phyloP scores from a whole-genome alignment of 208 protist species.

The Trypanosomatidae sp. region DNA sequence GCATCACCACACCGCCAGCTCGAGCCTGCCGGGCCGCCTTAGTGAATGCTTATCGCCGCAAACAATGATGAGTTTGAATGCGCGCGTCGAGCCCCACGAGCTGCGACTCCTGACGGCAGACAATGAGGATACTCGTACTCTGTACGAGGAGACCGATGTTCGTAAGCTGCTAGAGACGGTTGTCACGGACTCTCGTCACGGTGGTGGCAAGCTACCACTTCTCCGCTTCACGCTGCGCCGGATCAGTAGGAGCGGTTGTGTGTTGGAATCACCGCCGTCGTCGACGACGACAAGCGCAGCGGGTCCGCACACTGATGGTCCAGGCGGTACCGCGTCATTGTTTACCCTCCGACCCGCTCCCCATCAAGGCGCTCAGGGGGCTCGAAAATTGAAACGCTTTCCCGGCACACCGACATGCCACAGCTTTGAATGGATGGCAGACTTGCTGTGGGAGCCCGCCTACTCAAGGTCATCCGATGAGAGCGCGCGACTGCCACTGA shows the following conservation, averaged over 20 bases:
- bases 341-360: background rate
- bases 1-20: background rate
- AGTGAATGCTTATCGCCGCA: background rate
- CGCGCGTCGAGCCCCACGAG: slow-evolving; percentile 1
- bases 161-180: background rate
- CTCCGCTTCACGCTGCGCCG: slow-evolving; percentile 1
- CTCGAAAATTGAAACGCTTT: background rate
- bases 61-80: background rate
- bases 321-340: background rate
- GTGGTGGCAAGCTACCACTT: background rate
- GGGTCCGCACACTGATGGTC: background rate
- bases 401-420: background rate
- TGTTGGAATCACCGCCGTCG: background rate
- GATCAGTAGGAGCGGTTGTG: background rate
- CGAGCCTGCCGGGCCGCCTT: background rate
- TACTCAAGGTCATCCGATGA: background rate
- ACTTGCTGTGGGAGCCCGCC: background rate
- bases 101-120: slow-evolving; percentile 5
- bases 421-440: background rate
- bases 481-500: background rate
- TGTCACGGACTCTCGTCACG: background rate
- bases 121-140: background rate
- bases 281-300: background rate
- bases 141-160: background rate
- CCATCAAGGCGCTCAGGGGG: too few species aligned